These are phyloP conservation scores for Fusarium algeriense DNA, from an alignment of 2,329 filamentous ascomycete species.

Conservation along the genomic window DNA sequence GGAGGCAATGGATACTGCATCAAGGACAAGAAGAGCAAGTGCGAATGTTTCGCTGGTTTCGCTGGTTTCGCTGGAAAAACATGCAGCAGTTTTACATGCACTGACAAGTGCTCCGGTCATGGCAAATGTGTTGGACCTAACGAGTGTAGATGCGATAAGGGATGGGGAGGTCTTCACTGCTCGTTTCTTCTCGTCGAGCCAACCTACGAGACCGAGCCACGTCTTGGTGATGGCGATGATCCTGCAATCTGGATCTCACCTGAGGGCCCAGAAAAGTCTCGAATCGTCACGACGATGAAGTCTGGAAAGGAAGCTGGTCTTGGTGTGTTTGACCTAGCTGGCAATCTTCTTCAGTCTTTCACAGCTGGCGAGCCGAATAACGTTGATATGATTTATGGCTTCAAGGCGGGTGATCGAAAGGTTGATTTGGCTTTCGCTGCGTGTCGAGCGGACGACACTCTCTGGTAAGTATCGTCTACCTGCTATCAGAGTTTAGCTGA, in stretches of 20 bases:
- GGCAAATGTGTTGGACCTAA: constrained; percentile 59
- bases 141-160: constrained; percentile 55
- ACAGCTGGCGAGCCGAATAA: constrained; percentile 64
- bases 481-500: constrained; percentile 9
- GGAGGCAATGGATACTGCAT: constrained; percentile 55
- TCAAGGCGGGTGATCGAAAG: constrained; percentile 57
- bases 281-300: constrained; percentile 65
- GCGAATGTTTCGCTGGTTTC: constrained; percentile 60
- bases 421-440: constrained; percentile 64
- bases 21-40: constrained; percentile 44
- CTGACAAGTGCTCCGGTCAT: constrained; percentile 56
- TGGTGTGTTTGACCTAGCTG: constrained; percentile 61
- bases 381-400: constrained; percentile 65
- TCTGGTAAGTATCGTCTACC: constrained; percentile 56
- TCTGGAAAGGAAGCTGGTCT: constrained; percentile 62
- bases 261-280: constrained; percentile 55
- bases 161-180: constrained; percentile 61
- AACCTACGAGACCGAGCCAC: constrained; percentile 58
- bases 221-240: constrained; percentile 60
- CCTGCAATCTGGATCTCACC: constrained; percentile 64
- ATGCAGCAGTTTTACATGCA: constrained; percentile 55
- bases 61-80: constrained; percentile 54
- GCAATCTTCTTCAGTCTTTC: constrained; percentile 61
- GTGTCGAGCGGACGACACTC: constrained; percentile 63
- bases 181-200: constrained; percentile 58